Conservation (phyloP, 2,329 filamentous ascomycete species). For the Colletotrichum camelliae region DNA sequence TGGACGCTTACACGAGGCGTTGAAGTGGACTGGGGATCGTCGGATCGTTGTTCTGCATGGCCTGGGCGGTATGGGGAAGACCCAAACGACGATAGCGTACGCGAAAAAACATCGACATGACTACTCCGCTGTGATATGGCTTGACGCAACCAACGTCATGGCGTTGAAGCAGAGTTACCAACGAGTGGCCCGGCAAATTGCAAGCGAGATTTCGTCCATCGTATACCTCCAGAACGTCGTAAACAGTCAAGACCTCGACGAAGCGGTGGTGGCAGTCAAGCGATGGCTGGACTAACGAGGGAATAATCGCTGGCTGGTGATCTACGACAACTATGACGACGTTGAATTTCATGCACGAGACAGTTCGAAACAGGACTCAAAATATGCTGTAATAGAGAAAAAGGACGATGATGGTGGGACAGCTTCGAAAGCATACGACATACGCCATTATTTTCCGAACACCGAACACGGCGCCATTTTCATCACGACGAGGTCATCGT, state of each 20-base stretch:
- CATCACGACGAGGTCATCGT: conserved; percentile 41
- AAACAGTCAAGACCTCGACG: conserved; percentile 27
- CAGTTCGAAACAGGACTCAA: not conserved
- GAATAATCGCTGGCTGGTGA: conserved; percentile 43
- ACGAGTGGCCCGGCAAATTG: conserved; percentile 31
- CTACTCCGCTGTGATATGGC: conserved; percentile 47
- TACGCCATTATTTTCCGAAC: conserved; percentile 33
- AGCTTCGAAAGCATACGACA: conserved; percentile 30
- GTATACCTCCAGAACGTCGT: conserved; percentile 27
- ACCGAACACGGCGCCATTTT: conserved; percentile 42
- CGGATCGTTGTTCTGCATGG: conserved; percentile 38
- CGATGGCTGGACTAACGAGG: conserved; percentile 36
- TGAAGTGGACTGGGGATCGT: conserved; percentile 10
- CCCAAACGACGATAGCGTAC: conserved; percentile 45
- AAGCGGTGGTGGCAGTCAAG: conserved; percentile 35
- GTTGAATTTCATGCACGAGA: conserved; percentile 28
- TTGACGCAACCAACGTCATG: conserved; percentile 42
- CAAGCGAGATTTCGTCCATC: conserved; percentile 27
- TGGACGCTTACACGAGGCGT: not conserved
- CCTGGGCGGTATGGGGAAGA: conserved; percentile 51
- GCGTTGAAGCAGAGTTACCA: conserved; percentile 40
- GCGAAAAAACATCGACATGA: conserved; percentile 34
- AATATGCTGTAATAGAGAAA: rapidly evolving
- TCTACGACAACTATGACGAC: conserved; percentile 48
- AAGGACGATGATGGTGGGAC: not conserved